Evolutionary conservation across 2,329 filamentous ascomycete species (phyloP).

Genomic region (Malbranchea zuffiana): DNA sequence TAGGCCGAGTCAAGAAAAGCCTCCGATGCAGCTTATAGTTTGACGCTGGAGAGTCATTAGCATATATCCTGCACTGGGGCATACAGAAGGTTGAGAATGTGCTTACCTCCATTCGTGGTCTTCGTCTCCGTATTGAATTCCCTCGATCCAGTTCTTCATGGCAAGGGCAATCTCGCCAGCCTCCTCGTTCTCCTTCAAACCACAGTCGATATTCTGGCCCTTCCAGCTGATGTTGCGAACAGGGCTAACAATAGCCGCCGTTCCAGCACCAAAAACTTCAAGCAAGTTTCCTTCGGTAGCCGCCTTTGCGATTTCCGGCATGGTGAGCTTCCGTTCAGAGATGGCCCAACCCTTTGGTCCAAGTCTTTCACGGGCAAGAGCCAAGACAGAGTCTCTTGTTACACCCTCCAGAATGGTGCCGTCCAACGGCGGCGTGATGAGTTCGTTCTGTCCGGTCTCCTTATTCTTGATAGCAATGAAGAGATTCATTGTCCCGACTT

Average conservation of each 20-base stretch:
- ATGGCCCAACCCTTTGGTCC: constrained; percentile 79
- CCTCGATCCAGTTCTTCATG: constrained; percentile 97
- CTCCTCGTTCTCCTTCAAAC: constrained; percentile 68
- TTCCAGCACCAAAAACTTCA: constrained; percentile 89
- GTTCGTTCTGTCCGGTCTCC: constrained; percentile 79
- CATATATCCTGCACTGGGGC: neutral
- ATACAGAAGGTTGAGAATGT: neutral
- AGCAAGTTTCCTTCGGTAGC: constrained; percentile 73
- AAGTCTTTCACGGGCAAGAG: constrained; percentile 72
- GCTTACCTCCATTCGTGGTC: constrained; percentile 79
- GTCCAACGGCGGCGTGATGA: constrained; percentile 89
- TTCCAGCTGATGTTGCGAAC: constrained; percentile 84
- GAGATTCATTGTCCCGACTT: constrained; percentile 98
- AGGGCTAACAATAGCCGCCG: constrained; percentile 86
- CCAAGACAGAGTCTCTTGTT: constrained; percentile 81
- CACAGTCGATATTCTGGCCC: constrained; percentile 70
- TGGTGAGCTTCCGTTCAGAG: constrained; percentile 81
- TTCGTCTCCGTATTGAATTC: constrained; percentile 87
- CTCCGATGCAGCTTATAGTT: constrained; percentile 8
- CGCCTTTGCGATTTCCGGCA: constrained; percentile 73
- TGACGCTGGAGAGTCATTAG: constrained; percentile 7
- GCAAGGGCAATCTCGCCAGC: constrained; percentile 72
- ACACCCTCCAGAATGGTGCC: constrained; percentile 95
- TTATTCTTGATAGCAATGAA: constrained; percentile 79
- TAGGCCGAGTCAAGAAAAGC: neutral